Evolutionary conservation across 148 eudicot genomes (phyloP), one percentile per base, ranked within the genome.

Genomic region (Pharnaceum exiguum): DNA sequence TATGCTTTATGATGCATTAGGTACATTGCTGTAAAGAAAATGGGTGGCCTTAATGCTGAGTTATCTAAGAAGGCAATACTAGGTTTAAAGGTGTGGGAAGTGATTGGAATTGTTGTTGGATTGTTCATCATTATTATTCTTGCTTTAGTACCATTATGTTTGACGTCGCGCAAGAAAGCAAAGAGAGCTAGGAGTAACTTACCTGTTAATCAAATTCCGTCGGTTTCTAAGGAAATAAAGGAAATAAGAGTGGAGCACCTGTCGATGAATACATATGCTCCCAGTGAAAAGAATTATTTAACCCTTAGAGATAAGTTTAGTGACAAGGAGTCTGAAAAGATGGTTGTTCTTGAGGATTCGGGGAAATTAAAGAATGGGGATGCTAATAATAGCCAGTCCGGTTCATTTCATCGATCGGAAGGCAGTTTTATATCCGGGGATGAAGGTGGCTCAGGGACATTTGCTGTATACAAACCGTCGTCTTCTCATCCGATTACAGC

Each of bases 71-170:
- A 70, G 30, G 46, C 62, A 48, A 45, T 79, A 38, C 58, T 77
- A 33, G 73, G 83, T 51, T 78, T 83, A 55, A 77, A 77, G 67
- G 78, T 83, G 25, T 83, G 89, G 89, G 73, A 75, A 55, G 40
- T 80, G 31, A 75, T 83, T 60, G 85, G 76, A 56, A 75, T 80
- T 52, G 12, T 65, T 50, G 82, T 83, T 19, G 78, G 74, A 47
- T 21, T 83, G 48, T 70, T 70, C 30, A 72, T 80, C 63, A 54
- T 80, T 29, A 27, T 77, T n/a, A 77, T 77, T 51, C 59, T 83
- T 26, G 83, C 59, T 22, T 46, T 77, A 10, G 51, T 77, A 56
- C 67, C 69, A 13, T 25, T 80, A 29, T 80, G 83, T 70, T 76
- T 83, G 21, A 57, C 85, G 19, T 71, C 81, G 15, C 75, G 79